Conservation (phyloP, 768 basidiomycete species). For the Cubamyces sp. region DNA sequence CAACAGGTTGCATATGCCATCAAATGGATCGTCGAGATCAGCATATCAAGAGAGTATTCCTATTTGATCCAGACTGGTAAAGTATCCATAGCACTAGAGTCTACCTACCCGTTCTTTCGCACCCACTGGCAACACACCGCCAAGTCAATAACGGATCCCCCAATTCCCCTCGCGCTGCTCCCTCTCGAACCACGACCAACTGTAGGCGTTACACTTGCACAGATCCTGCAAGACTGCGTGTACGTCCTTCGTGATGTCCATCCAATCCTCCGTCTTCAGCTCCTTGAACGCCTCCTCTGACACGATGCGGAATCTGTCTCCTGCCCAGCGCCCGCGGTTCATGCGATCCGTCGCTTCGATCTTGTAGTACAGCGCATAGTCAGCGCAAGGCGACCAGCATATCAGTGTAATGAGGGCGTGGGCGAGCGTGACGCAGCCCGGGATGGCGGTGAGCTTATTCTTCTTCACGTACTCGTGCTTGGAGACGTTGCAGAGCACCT, state of each 20-base stretch:
- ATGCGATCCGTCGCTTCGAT: neutral
- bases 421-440: neutral
- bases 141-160: too few relatives aligned
- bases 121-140: too few relatives aligned
- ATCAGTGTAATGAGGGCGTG: neutral
- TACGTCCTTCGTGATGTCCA: neutral
- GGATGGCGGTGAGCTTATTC: neutral
- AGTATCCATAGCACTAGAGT: too few relatives aligned
- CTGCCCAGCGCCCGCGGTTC: neutral
- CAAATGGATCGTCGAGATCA: too few relatives aligned
- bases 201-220: neutral
- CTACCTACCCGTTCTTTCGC: too few relatives aligned
- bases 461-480: neutral
- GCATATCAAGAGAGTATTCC: too few relatives aligned
- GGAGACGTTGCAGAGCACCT: conserved; percentile 2
- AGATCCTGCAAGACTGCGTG: neutral
- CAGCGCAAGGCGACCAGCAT: neutral
- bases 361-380: too few relatives aligned
- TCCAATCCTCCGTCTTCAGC: neutral
- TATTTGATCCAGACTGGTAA: too few relatives aligned
- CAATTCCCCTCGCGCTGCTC: too few relatives aligned
- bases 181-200: too few relatives aligned
- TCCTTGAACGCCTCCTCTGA: neutral
- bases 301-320: neutral
- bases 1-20: too few relatives aligned